A percentile compares a stretch with the other conserved stretches of the same genome.
Conservation (phyloP, 495 filamentous ascomycete species). For the Evernia prunastri region DNA sequence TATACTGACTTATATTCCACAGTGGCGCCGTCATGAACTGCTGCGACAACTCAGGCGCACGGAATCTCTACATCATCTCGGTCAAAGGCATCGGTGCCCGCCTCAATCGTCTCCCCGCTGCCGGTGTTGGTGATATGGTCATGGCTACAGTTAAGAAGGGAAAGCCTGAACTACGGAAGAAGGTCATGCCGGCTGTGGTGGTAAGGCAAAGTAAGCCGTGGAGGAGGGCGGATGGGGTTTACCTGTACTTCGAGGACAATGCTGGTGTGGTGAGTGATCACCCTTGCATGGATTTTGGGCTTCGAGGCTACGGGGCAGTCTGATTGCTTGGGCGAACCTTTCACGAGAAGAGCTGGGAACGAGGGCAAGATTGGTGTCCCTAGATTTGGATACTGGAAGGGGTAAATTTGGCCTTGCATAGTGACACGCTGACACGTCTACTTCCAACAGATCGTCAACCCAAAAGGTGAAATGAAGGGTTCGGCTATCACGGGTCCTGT, state of each 20-base stretch:
- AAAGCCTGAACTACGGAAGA: constrained; percentile 98
- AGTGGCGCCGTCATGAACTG: constrained; percentile 96
- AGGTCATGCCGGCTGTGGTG: constrained; percentile 98
- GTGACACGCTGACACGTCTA: constrained; percentile 19
- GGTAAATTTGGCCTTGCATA: not conserved
- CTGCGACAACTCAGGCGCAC: constrained; percentile 96
- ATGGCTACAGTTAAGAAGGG: constrained; percentile 99
- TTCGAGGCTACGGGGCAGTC: not conserved
- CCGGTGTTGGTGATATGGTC: constrained; percentile 98
- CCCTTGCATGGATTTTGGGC: no score
- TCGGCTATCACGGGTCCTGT: constrained; percentile 98
- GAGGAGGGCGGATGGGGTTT: constrained; percentile 94
- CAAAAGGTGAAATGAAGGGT: constrained; percentile 99
- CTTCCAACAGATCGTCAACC: constrained; percentile 89
- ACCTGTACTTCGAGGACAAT: constrained; percentile 99
- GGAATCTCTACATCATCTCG: constrained; percentile 99
- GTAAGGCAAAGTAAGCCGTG: constrained; percentile 98
- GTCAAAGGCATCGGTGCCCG: constrained; percentile 98
- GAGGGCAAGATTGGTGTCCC: not conserved
- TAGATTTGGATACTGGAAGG: not conserved
- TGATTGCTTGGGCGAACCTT: not conserved
- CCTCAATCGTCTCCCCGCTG: constrained; percentile 95
- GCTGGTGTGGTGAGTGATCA: constrained; percentile 80
- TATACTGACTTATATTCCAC: constrained; percentile 27
- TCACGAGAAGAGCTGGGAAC: not conserved